Conservation (phyloP, 768 basidiomycete species). For the Lentinula guzmanii region DNA sequence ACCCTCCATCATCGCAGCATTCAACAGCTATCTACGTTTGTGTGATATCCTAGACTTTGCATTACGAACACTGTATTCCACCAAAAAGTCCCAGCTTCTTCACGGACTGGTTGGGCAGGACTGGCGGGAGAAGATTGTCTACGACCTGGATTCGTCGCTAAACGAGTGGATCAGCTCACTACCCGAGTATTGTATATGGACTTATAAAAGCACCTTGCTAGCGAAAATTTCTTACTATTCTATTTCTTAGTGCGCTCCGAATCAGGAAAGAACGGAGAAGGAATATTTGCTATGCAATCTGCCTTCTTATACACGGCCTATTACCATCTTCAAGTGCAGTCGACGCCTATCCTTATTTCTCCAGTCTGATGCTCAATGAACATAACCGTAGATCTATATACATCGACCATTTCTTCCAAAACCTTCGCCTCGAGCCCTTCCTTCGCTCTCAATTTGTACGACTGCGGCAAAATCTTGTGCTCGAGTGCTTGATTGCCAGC, state of each 20-base stretch:
- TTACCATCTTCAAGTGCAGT: constrained; percentile 2
- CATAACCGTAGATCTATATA: neutral
- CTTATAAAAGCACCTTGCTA: neutral
- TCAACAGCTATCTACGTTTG: constrained; percentile 2
- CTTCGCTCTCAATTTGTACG: constrained; percentile 11
- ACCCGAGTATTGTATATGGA: constrained; percentile 33
- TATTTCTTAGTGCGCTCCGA: constrained; percentile 6
- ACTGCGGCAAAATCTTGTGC: constrained; percentile 7
- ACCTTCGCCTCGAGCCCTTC: neutral
- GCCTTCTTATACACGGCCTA: constrained; percentile 2
- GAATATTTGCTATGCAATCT: constrained; percentile 7
- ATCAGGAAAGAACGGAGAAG: neutral
- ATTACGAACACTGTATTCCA: constrained; percentile 8
- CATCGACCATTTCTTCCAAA: constrained; percentile 8
- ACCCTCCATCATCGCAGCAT: constrained; percentile 3
- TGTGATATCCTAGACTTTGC: constrained; percentile 7
- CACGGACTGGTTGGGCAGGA: constrained; percentile 22
- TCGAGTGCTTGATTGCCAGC: neutral
- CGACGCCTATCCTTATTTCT: neutral
- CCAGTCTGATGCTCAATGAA: too few species aligned
- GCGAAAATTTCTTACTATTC: neutral
- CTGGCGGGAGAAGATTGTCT: constrained; percentile 6
- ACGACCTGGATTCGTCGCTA: constrained; percentile 29
- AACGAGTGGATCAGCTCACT: constrained; percentile 47
- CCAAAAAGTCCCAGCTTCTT: constrained; percentile 2